These are phyloP conservation scores for Talaromyces sp. DNA, from an alignment of 2,329 filamentous ascomycete species.

Conservation along the genomic window DNA sequence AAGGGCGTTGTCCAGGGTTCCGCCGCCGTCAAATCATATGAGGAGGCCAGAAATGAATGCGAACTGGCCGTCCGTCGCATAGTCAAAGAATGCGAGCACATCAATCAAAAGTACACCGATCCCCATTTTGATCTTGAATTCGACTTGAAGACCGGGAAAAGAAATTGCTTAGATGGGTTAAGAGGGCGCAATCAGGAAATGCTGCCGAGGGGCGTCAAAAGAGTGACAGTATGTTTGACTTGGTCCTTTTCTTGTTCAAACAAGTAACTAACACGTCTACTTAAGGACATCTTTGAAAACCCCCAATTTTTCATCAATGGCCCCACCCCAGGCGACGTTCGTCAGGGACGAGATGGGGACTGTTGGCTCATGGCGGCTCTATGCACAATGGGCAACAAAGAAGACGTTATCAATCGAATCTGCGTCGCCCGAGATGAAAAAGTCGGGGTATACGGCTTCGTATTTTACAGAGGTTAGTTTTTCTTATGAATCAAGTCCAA, in stretches of 20 bases:
- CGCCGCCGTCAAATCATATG: constrained; percentile 63
- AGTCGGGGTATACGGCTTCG: constrained; percentile 79
- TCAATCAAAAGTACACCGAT: constrained; percentile 83
- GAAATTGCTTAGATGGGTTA: constrained; percentile 51
- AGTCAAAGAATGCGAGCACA: constrained; percentile 61
- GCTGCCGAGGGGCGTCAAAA: constrained; percentile 67
- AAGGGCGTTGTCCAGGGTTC: constrained; percentile 52
- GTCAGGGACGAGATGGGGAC: constrained; percentile 73
- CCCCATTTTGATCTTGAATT: constrained; percentile 81
- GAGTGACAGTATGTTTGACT: constrained; percentile 50
- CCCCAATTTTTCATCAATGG: constrained; percentile 75
- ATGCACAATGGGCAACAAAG: constrained; percentile 70
- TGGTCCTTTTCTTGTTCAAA: not conserved
- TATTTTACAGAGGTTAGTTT: constrained; percentile 63
- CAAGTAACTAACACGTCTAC: not conserved
- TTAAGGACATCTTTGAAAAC: constrained; percentile 69
- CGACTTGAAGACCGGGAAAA: constrained; percentile 60
- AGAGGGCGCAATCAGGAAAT: constrained; percentile 33
- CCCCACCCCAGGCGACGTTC: constrained; percentile 70
- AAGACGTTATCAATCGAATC: constrained; percentile 65
- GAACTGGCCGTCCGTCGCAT: constrained; percentile 56
- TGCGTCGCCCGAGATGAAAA: constrained; percentile 69
- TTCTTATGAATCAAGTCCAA: not conserved
- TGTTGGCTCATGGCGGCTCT: constrained; percentile 84
- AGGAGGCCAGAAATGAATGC: constrained; percentile 67